Evolutionary conservation across 2,329 filamentous ascomycete species (phyloP), one percentile per base, ranked within the genome.

Genomic region (Sclerotinia sclerotiorum): DNA sequence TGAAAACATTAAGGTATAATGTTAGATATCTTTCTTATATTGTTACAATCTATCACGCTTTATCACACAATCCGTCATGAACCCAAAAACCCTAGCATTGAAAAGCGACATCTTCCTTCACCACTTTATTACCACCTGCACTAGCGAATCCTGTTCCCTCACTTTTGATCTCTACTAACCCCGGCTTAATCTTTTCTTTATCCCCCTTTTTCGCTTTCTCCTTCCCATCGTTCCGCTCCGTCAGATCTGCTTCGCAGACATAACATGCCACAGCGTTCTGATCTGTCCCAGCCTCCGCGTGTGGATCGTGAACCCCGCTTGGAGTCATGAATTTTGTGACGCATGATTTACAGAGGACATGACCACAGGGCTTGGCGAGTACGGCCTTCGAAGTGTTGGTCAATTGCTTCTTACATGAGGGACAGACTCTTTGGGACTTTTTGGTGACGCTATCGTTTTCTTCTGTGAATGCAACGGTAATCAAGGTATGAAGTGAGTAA

Each of bases 111-210:
- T 91, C 90, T 4, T 85, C 81, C 78, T 89, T 95, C 79, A 91
- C 90, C 21, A 96, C 93, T 74, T 91, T 86, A 76, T 90, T 97
- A 64, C 87, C 86, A 3, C 95, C 94, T n/a, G 90, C 89, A 5
- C 92, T 91, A 5, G 94, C 94, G 79, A 97, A 98, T 0, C 94
- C 94, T 0, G 94, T 98, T 0, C 94, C 94, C 74, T 97, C 94
- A 48, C 90, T 92, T 73, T 87, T 88, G 61, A 98, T 85, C 76
- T 91, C 87, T 3, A 97, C 89, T 46, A 97, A 77, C 0, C 94
- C 94, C 0, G 89, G 87, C 69, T 84, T 87, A 48, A 90, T 84
- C 65, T 82, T 86, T 48, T 88, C 84, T 73, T 86, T 86, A 54
- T 82, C 81, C 10, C 81, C 81, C 60, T 84, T 82, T 68, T 77